These are phyloP conservation scores for Urochloa ruziziensis DNA, from an alignment of 176 grass and related monocot genomes.

Conservation along the genomic window DNA sequence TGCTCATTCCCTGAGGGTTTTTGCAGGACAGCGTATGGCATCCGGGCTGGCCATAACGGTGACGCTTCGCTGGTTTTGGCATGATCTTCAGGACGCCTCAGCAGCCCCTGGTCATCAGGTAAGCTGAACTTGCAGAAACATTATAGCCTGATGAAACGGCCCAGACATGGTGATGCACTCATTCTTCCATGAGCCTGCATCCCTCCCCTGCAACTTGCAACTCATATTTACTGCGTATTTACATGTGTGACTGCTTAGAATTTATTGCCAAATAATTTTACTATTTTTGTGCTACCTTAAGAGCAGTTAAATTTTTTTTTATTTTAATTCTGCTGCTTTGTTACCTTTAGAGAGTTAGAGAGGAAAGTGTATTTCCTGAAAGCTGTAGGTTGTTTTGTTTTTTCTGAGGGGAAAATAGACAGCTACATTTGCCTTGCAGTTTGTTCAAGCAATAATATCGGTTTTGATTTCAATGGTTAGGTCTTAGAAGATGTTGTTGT, in stretches of 20 bases:
- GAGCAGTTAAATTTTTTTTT: background rate
- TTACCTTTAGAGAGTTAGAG: background rate
- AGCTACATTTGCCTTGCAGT: background rate
- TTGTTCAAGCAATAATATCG: slow-evolving; percentile 8
- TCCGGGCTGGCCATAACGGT: no score
- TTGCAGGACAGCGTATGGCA: no score
- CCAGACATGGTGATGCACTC: no score
- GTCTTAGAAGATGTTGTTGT: slow-evolving; percentile 78
- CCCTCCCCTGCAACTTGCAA: slow-evolving; percentile 1
- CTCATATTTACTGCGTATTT: background rate
- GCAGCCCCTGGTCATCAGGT: no score
- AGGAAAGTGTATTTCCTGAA: background rate
- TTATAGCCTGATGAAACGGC: no score
- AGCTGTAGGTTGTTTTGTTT: background rate
- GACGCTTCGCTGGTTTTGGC: no score
- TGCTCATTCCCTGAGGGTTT: no score
- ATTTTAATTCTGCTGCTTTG: background rate
- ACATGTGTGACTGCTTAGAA: background rate
- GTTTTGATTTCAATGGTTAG: slow-evolving; percentile 46
- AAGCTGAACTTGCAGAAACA: no score
- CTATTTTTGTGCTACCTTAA: slow-evolving; percentile 1
- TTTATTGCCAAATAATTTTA: background rate
- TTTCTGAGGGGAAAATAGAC: background rate
- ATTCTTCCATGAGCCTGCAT: no score
- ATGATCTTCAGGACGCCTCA: no score